A percentile compares a stretch with the other conserved stretches of the same genome.
These are phyloP conservation scores for Colletotrichum viniferum DNA, from an alignment of 2,329 filamentous ascomycete genomes.

Conservation along the genomic window DNA sequence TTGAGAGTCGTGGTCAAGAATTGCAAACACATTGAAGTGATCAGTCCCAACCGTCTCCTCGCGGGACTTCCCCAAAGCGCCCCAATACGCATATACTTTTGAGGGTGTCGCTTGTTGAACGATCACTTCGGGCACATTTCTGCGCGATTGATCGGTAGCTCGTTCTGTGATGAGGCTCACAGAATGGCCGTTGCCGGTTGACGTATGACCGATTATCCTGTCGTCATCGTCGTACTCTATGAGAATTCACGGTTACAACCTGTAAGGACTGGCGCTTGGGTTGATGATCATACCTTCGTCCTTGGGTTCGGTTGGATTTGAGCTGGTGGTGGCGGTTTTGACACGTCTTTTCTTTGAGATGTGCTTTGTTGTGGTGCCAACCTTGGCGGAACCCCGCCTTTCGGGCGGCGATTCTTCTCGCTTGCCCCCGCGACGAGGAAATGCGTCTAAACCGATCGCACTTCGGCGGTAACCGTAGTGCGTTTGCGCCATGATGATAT, in stretches of 20 bases:
- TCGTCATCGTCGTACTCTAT: background rate
- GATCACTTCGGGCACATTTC: background rate
- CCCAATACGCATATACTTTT: background rate
- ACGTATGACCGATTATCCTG: background rate
- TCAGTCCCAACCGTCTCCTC: background rate
- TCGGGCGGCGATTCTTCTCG: background rate
- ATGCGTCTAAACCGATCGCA: background rate
- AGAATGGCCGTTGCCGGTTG: background rate
- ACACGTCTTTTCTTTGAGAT: background rate
- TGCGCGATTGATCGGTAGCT: background rate
- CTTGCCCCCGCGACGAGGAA: background rate
- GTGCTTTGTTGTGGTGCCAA: background rate
- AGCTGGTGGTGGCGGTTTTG: background rate
- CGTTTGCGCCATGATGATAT: background rate
- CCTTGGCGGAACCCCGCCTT: background rate
- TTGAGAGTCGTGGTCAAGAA: background rate
- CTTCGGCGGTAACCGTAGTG: background rate
- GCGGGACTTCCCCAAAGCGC: background rate
- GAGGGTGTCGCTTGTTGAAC: background rate
- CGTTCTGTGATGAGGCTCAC: background rate
- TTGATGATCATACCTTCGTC: background rate
- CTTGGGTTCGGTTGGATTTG: background rate
- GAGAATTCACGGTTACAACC: background rate
- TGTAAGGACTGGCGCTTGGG: background rate
- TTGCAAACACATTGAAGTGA: background rate